A percentile compares a stretch with the other conserved stretches of the same genome.
phyloP scores from a whole-genome alignment of 495 filamentous ascomycete species.

The Platismatia glauca region DNA sequence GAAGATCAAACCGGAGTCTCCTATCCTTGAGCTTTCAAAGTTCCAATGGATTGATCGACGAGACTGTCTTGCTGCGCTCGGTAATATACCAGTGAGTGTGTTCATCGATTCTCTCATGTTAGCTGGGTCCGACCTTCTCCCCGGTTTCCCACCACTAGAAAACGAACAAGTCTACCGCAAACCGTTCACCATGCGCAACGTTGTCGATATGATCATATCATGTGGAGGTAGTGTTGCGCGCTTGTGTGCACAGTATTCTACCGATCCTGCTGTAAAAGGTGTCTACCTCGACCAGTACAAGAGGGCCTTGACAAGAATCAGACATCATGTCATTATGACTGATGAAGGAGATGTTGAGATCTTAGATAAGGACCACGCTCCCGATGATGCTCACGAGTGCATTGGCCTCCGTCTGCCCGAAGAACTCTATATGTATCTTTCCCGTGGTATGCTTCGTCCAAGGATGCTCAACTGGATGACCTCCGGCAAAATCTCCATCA shows the following conservation, averaged over 20 bases:
- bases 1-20: not conserved
- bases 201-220: slow-evolving; percentile 60
- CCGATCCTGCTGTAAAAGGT: slow-evolving; percentile 60
- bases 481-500: slow-evolving; percentile 62
- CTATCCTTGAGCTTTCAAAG: slow-evolving; percentile 44
- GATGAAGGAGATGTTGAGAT: slow-evolving; percentile 65
- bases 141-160: slow-evolving; percentile 65
- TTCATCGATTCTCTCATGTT: slow-evolving; percentile 81
- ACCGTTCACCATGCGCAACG: slow-evolving; percentile 51
- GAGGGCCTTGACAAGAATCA: slow-evolving; percentile 70
- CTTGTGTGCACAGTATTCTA: slow-evolving; percentile 59
- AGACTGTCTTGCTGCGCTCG: slow-evolving; percentile 58
- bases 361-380: slow-evolving; percentile 57
- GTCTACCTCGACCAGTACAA: slow-evolving; percentile 77
- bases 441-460: slow-evolving; percentile 68
- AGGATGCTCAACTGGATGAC: slow-evolving; percentile 74
- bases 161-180: slow-evolving; percentile 41
- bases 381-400: slow-evolving; percentile 77
- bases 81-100: slow-evolving; percentile 56
- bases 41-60: slow-evolving; percentile 68
- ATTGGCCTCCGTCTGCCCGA: slow-evolving; percentile 81
- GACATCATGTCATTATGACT: slow-evolving; percentile 76
- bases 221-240: slow-evolving; percentile 52
- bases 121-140: slow-evolving; percentile 71
- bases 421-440: slow-evolving; percentile 88